Conservation (phyloP, 2,329 filamentous ascomycete genomes). For the Colletotrichum sp. region DNA sequence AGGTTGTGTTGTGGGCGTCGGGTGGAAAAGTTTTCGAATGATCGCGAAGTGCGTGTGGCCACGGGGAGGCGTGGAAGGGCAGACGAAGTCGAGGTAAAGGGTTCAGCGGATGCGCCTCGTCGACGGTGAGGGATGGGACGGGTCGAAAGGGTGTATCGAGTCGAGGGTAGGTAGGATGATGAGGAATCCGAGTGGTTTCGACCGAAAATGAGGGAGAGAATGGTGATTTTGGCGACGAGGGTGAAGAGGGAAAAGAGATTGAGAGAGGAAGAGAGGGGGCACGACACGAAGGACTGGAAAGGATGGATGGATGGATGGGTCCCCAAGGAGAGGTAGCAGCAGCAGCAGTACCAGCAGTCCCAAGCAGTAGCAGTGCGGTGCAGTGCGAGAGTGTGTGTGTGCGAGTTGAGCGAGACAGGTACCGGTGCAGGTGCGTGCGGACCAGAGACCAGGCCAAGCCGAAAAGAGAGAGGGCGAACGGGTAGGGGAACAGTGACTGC, state of each 20-base stretch:
- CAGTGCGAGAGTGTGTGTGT: background rate
- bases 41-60: constrained; percentile 24
- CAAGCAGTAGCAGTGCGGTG: constrained; percentile 7
- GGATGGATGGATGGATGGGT: constrained; percentile 20
- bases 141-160: constrained; percentile 19
- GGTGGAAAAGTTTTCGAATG: constrained; percentile 19
- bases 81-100: constrained; percentile 27
- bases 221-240: constrained; percentile 9
- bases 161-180: constrained; percentile 15
- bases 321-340: constrained; percentile 9
- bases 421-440: constrained; percentile 17
- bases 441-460: constrained; percentile 7
- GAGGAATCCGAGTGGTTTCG: constrained; percentile 12
- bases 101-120: constrained; percentile 32
- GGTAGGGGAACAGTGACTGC: constrained; percentile 7
- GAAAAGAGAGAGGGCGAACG: constrained; percentile 8
- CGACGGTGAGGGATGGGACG: constrained; percentile 30
- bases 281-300: constrained; percentile 20
- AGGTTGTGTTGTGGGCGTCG: background rate
- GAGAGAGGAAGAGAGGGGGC: constrained; percentile 23
- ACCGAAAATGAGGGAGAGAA: constrained; percentile 16
- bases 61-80: constrained; percentile 19
- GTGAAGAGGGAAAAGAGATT: constrained; percentile 22
- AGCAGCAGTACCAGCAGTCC: background rate
- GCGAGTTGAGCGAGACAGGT: constrained; percentile 20